Base-by-base conservation (phyloP, 2,329 filamentous ascomycete species). In the Didymella keratinophila region DNA sequence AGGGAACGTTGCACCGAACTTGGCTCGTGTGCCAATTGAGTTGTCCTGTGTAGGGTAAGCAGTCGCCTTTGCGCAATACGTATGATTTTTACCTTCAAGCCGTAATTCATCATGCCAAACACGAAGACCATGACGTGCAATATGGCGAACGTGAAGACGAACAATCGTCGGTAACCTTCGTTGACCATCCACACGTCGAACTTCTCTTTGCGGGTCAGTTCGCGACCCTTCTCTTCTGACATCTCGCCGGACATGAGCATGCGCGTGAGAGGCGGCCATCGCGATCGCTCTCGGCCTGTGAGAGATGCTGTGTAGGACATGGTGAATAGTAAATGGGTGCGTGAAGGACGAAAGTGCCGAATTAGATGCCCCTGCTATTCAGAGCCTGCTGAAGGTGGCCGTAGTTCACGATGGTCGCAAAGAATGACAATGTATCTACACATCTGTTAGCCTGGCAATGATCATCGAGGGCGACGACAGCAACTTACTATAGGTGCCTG, bases 171-270 rank as follows among this genome's bases (percentile, higher is more conserved):
- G 75, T 92, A 93, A 60, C 91, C 91, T 75, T 94, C 91, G 74
- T 94, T 94, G 61, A 94, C 89, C 91, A 95, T 93, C 91, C 91
- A 95, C 65, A 88, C 83, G 76, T 93, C 89, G 72, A 94, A 89
- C 74, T 86, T 89, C 76, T 94, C 89, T 71, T 86, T 84, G 62
- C 85, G 77, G 23, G 86, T 87, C 67, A 94, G 80, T 56, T 88
- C 84, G 73, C 87, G 87, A 66, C 89, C 87, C 70, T 82, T 85
- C 73, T 92, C 89, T 70, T 88, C 87, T 53, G 87, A 91, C 86
- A 93, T 90, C 80, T 93, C 89, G 48, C 91, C 90, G 55, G 91
- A 92, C 75, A 93, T 84, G 74, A 95, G 80, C 89, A 94, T 92
- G 64, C 90, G 86, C 60, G 90, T 92, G 54, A 95, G 83, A 16